Evolutionary conservation across 73 alveolate species (phyloP).

Genomic region (Effrenium voratum): DNA sequence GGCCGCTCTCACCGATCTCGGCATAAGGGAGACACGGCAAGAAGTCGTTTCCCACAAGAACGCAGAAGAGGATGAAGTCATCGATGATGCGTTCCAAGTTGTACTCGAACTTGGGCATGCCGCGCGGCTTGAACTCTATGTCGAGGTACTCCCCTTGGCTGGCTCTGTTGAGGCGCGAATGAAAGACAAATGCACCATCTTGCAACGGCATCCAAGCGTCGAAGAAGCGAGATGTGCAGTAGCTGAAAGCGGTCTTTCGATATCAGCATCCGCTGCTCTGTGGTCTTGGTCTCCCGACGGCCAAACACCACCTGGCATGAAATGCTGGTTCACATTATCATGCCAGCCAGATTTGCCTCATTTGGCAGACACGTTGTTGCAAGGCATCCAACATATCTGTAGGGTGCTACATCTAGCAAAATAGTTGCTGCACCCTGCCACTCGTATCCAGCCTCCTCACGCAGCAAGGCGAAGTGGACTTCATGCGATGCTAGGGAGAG

Average conservation of each 20-base stretch:
- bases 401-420: not conserved
- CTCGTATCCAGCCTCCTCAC: conserved; percentile 64
- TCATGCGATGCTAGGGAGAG: conserved; percentile 99
- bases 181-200: not conserved
- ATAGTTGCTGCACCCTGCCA: not conserved
- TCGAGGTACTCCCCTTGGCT: conserved; percentile 75
- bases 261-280: conserved; percentile 70
- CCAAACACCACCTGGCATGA: conserved; percentile 47
- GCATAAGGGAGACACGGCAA: conserved; percentile 97
- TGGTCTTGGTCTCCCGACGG: conserved; percentile 78
- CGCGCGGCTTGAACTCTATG: conserved; percentile 37
- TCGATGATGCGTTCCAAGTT: conserved; percentile 73
- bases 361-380: not conserved
- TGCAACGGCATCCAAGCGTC: conserved; percentile 12
- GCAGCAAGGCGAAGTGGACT: conserved; percentile 93
- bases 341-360: too few species aligned
- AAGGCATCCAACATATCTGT: not conserved
- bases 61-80: conserved; percentile 73
- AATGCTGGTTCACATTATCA: not conserved
- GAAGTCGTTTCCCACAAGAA: conserved; percentile 98
- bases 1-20: conserved; percentile 97
- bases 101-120: not conserved
- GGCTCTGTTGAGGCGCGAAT: too few species aligned
- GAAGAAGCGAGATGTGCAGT: conserved; percentile 32
- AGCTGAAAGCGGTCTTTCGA: conserved; percentile 83